These are phyloP conservation scores for Phytophthora multivora DNA, from an alignment of 352 stramenopile species.

Conservation along the genomic window DNA sequence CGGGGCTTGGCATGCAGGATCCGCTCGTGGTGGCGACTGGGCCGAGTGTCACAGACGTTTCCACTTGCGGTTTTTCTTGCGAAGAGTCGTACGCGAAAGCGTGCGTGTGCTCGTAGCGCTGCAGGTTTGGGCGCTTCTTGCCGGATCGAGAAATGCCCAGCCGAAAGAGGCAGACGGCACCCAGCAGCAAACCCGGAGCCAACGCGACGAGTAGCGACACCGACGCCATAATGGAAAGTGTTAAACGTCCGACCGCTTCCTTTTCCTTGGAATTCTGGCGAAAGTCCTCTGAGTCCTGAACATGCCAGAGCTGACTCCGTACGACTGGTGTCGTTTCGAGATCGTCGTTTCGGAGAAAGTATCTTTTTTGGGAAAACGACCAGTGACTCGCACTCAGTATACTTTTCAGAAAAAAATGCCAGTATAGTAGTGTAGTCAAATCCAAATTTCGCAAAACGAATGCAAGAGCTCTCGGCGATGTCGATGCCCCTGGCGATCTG, in stretches of 20 bases:
- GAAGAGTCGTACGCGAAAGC: slow-evolving; percentile 27
- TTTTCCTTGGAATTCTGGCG: slow-evolving; percentile 13
- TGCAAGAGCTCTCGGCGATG: slow-evolving; percentile 1
- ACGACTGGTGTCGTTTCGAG: slow-evolving; percentile 27
- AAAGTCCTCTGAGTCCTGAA: slow-evolving; percentile 15
- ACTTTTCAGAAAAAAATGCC: slow-evolving; percentile 28
- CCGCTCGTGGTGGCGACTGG: slow-evolving; percentile 19
- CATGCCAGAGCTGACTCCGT: slow-evolving; percentile 10
- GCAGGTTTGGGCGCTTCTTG: slow-evolving; percentile 21
- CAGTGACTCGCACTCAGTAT: slow-evolving; percentile 22
- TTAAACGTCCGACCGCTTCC: neutral
- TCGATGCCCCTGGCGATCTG: slow-evolving; percentile 20
- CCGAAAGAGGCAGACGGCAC: slow-evolving; percentile 5
- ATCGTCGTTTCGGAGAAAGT: slow-evolving; percentile 24
- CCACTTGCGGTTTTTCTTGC: slow-evolving; percentile 24
- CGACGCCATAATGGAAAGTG: slow-evolving; percentile 7
- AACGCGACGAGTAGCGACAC: slow-evolving; percentile 12
- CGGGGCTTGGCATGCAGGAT: slow-evolving; percentile 19
- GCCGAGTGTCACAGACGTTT: slow-evolving; percentile 37
- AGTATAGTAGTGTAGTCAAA: too few relatives aligned
- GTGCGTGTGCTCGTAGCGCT: slow-evolving; percentile 19
- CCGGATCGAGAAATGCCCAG: slow-evolving; percentile 30
- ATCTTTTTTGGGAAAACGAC: slow-evolving; percentile 21
- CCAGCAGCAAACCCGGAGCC: slow-evolving; percentile 6
- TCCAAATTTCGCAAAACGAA: slow-evolving; percentile 18